Conservation (phyloP, 1,139 yeast species). For the Pichia kudriavzevii region DNA sequence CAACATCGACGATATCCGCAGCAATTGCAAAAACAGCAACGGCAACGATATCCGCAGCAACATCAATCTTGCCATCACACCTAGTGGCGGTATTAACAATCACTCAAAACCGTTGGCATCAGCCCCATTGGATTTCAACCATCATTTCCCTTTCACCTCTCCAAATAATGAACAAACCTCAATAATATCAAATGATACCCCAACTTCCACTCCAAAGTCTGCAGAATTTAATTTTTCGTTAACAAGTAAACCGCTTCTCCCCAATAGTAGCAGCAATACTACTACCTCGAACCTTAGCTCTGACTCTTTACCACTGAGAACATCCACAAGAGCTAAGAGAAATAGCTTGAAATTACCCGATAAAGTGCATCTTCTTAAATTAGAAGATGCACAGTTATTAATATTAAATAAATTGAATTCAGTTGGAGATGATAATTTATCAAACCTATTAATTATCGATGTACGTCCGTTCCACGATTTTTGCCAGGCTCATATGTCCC, state of each 20-base stretch:
- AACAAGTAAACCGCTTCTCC: neutral
- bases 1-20: too few species aligned
- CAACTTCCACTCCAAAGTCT: slow-evolving; percentile 6
- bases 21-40: neutral
- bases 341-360: slow-evolving; percentile 19
- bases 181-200: too few species aligned
- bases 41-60: neutral
- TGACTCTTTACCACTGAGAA: slow-evolving; percentile 13
- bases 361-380: slow-evolving; percentile 17
- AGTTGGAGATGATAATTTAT: slow-evolving; percentile 21
- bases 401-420: slow-evolving; percentile 16
- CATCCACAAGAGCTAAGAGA: slow-evolving; percentile 19
- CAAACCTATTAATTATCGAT: slow-evolving; percentile 36
- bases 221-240: slow-evolving; percentile 3
- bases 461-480: slow-evolving; percentile 50
- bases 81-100: neutral
- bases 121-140: slow-evolving; percentile 9
- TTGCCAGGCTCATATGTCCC: slow-evolving; percentile 37
- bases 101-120: slow-evolving; percentile 7
- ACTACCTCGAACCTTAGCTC: slow-evolving; percentile 4
- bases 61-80: too few species aligned
- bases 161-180: too few species aligned
- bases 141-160: slow-evolving; percentile 10
- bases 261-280: neutral
- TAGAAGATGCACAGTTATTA: slow-evolving; percentile 15